Conservation (phyloP, 2,329 filamentous ascomycete species). For the Botrytis elliptica region DNA sequence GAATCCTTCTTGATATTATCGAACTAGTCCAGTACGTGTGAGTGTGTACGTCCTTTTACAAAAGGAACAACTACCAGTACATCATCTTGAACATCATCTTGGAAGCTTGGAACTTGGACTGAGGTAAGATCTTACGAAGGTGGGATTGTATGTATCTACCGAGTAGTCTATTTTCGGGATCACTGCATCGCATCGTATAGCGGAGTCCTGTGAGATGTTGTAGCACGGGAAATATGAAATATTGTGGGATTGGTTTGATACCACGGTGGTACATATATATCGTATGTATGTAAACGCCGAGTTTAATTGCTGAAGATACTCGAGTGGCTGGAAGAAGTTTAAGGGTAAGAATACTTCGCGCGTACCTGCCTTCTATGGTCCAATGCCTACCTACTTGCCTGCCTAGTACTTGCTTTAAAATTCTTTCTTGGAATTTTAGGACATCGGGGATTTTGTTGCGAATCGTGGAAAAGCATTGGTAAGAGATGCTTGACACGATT, state of each 20-base stretch:
- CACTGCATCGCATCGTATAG: conserved; percentile 14
- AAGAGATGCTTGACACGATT: background rate
- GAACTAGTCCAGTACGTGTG: background rate
- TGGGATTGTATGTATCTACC: conserved; percentile 14
- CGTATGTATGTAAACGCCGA: conserved; percentile 16
- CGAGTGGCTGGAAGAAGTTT: background rate
- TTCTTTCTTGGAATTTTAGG: background rate
- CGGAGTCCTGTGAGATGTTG: background rate
- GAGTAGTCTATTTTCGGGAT: conserved; percentile 15
- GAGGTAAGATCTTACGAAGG: background rate
- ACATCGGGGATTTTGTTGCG: conserved; percentile 19
- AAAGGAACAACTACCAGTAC: background rate
- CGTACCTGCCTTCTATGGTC: conserved; percentile 6
- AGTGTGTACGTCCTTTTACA: background rate
- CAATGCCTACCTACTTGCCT: background rate
- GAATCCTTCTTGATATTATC: background rate
- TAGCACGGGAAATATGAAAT: background rate
- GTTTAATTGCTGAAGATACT: conserved; percentile 12
- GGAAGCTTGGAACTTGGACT: background rate
- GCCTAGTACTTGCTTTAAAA: background rate
- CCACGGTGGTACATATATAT: background rate
- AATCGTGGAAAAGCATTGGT: conserved; percentile 18
- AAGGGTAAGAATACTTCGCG: conserved; percentile 7
- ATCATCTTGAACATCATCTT: background rate
- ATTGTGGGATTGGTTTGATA: background rate